Evolutionary conservation across 2,329 filamentous ascomycete species (phyloP), one percentile per base, ranked within the genome.

Genomic region (Biscogniauxia mediterranea): DNA sequence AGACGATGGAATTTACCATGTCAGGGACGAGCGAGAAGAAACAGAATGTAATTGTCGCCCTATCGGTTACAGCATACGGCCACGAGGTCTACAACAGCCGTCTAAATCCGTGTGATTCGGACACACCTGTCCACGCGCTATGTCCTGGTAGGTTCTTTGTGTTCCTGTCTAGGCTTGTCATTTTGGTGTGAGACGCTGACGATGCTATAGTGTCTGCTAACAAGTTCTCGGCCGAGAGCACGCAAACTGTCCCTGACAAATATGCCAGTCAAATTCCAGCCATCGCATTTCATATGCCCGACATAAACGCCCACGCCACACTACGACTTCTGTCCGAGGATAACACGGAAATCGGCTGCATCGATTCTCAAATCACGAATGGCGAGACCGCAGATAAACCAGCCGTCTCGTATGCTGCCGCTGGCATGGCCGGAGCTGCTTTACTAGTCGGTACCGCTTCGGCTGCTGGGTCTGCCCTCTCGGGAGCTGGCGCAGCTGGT

Each of bases 271-370:
- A 90, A 77, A 94, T 99, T 50, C 95, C 95, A 1, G 79, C 86
- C 2, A 96, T 99, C 67, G 94, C 94, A 13, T 99, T 97, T 79
- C 85, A 86, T 63, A 82, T 99, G 32, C 95, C 95, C 55, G 93
- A 99, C 74, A 89, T 99, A 68, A 89, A 94, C 59, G 94, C 94
- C 46, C 79, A 89, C 70, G 95, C 93, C 38, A 95, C 88, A 52
- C 80, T 99, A 65, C 80, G 92, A 72, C 83, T 99, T 53, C 87
- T 83, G 62, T 79, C 85, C 4, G 85, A 89, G 32, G 80, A 78
- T 4, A 83, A 81, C 49, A 71, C 83, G 38, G 81, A 89, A 51
- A 83, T 97, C 8, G 93, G 92, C 21, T 99, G 95, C 75, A 88
- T 98, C 56, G 80, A 90, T 69, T 93, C 93, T 0, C 80, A 86